phyloP scores from a whole-genome alignment of 164 flowering plant genomes.

The Piper longum region DNA sequence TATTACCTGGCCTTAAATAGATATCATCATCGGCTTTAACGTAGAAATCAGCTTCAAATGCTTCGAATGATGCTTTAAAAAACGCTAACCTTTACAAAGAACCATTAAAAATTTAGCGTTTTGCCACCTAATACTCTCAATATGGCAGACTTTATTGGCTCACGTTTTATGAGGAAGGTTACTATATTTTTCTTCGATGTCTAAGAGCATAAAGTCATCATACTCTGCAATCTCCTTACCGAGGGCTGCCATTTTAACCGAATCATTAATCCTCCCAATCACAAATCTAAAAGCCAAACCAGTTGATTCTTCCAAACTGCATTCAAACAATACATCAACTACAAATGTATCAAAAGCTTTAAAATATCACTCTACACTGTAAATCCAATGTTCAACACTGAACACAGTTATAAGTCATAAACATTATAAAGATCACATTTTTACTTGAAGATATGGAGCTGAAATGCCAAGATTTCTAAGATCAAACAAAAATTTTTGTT shows the following conservation, averaged over 20 bases:
- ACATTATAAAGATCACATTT: background rate
- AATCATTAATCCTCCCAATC: slow-evolving; percentile 64
- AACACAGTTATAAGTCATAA: background rate
- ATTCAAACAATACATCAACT: background rate
- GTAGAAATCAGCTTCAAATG: slow-evolving; percentile 79
- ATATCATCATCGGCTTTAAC: slow-evolving; percentile 97
- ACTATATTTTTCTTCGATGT: slow-evolving; percentile 82
- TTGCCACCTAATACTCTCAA: background rate
- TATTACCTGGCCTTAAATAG: slow-evolving; percentile 71
- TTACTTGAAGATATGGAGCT: background rate
- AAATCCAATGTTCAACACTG: background rate
- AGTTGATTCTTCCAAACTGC: slow-evolving; percentile 93
- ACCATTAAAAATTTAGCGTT: no score
- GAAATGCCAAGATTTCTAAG: no score
- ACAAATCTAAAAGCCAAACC: slow-evolving; percentile 89
- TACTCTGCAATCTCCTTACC: slow-evolving; percentile 64
- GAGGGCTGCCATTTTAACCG: slow-evolving; percentile 64
- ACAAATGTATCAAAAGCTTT: background rate
- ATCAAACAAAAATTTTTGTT: no score
- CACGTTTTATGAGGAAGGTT: slow-evolving; percentile 96
- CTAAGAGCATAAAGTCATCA: slow-evolving; percentile 80
- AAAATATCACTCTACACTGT: no score
- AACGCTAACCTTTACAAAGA: slow-evolving; percentile 46
- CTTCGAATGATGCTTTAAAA: slow-evolving; percentile 79
- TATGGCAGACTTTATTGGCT: slow-evolving; percentile 14